These are phyloP conservation scores for Paecilomyces sp. DNA, from an alignment of 2,329 filamentous ascomycete species.

Conservation along the genomic window DNA sequence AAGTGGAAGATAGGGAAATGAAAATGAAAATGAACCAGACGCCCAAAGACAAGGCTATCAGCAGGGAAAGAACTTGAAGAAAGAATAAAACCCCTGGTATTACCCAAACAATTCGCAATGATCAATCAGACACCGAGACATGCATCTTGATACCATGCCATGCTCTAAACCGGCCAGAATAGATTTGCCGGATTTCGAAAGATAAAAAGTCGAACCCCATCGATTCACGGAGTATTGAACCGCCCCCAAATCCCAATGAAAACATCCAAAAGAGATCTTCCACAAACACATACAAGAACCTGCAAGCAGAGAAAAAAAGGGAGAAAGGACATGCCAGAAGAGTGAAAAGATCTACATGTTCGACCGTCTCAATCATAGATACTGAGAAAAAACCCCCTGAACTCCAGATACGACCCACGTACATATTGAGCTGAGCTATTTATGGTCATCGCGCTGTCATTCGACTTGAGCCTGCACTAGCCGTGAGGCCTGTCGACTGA, in stretches of 20 bases:
- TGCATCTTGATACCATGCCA: not conserved
- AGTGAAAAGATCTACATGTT: not conserved
- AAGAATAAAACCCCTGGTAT: not conserved
- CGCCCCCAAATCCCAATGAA: not conserved
- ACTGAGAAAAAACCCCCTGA: conserved; percentile 4
- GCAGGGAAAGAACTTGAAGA: not conserved
- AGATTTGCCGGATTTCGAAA: not conserved
- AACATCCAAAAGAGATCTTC: not conserved
- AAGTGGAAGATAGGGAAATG: not conserved
- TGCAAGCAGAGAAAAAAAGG: not conserved
- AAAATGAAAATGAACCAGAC: conserved; percentile 1
- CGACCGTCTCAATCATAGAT: not conserved
- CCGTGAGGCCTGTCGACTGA: conserved; percentile 21
- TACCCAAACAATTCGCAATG: not conserved
- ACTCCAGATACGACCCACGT: conserved; percentile 9
- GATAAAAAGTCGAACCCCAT: not conserved
- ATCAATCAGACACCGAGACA: not conserved
- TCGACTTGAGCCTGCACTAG: conserved; percentile 21
- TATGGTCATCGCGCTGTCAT: conserved; percentile 24
- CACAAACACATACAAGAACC: not conserved
- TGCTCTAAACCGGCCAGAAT: not conserved
- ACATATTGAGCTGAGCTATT: not conserved
- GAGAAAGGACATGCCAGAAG: not conserved
- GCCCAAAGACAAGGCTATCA: not conserved
- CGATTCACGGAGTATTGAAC: not conserved